These are phyloP conservation scores for Aspergillus haitiensis DNA, from an alignment of 495 filamentous ascomycete genomes.

Conservation along the genomic window DNA sequence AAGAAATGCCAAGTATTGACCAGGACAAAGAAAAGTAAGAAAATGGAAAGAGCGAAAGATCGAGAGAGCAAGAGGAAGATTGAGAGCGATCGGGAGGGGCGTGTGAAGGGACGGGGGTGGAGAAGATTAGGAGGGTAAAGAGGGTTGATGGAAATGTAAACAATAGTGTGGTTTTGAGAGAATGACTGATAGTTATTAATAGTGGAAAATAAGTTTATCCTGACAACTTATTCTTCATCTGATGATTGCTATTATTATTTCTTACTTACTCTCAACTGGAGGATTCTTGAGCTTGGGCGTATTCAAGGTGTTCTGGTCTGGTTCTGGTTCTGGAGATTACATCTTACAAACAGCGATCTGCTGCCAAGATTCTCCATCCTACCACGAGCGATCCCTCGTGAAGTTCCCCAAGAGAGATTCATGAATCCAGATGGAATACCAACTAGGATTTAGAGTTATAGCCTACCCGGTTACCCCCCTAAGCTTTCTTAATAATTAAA, in stretches of 20 bases:
- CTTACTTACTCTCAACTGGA: too few relatives aligned
- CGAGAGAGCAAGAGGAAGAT: neutral
- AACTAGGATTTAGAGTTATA: too few relatives aligned
- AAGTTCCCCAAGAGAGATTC: neutral
- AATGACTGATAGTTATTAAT: conserved; percentile 13
- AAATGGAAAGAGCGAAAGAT: conserved; percentile 5
- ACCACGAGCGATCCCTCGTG: neutral
- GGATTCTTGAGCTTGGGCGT: neutral
- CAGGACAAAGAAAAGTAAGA: conserved; percentile 17
- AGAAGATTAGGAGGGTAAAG: neutral
- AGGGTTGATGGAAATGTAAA: neutral
- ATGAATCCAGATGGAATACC: neutral
- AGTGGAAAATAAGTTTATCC: neutral
- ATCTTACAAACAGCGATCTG: neutral
- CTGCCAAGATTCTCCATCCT: neutral
- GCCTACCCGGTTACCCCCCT: too few relatives aligned
- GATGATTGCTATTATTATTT: too few relatives aligned
- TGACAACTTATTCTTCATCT: too few relatives aligned
- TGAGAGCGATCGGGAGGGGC: conserved; percentile 11
- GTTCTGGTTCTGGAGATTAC: neutral
- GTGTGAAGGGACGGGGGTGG: neutral
- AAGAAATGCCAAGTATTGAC: conserved; percentile 28
- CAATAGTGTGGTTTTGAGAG: neutral
- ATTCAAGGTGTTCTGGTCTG: neutral
- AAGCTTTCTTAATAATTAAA: neutral